phyloP scores from a whole-genome alignment of 495 filamentous ascomycete species.

The Neurospora sp. region DNA sequence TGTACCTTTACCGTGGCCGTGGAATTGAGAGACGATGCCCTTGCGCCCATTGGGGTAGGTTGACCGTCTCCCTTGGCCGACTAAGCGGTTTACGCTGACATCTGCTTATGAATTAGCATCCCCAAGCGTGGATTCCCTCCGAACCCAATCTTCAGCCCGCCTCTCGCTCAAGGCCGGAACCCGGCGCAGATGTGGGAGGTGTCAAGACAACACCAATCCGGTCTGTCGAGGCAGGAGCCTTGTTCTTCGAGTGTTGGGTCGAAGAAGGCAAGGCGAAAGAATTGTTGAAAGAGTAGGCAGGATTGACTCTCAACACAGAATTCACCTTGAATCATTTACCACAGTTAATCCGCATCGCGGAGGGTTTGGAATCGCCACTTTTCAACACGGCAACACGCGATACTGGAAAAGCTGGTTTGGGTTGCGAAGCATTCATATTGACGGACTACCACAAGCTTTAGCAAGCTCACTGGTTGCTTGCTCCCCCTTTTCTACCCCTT shows the following conservation, averaged over 20 bases:
- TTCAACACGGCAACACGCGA: neutral
- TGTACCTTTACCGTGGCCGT: conserved; percentile 84
- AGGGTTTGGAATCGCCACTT: neutral
- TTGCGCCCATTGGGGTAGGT: conserved; percentile 61
- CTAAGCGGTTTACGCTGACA: neutral
- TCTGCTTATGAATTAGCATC: conserved; percentile 31
- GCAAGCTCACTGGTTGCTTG: neutral
- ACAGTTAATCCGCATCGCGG: neutral
- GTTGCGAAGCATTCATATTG: neutral
- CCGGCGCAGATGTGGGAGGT: conserved; percentile 34
- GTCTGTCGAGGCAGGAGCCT: conserved; percentile 50
- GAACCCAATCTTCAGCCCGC: conserved; percentile 37
- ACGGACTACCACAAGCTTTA: neutral
- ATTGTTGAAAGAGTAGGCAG: neutral
- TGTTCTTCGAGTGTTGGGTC: conserved; percentile 60
- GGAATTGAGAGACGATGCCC: conserved; percentile 64
- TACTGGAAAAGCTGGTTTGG: neutral
- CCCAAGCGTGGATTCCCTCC: conserved; percentile 58
- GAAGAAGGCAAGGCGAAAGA: conserved; percentile 42
- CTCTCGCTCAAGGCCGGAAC: conserved; percentile 21
- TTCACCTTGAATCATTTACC: neutral
- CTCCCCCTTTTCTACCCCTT: neutral
- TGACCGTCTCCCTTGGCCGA: neutral
- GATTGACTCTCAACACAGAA: neutral
- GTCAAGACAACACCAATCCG: conserved; percentile 44